A percentile compares a stretch with the other conserved stretches of the same genome.
Evolutionary conservation across 2,329 filamentous ascomycete species (phyloP).

Genomic region (Fusarium beomiforme): DNA sequence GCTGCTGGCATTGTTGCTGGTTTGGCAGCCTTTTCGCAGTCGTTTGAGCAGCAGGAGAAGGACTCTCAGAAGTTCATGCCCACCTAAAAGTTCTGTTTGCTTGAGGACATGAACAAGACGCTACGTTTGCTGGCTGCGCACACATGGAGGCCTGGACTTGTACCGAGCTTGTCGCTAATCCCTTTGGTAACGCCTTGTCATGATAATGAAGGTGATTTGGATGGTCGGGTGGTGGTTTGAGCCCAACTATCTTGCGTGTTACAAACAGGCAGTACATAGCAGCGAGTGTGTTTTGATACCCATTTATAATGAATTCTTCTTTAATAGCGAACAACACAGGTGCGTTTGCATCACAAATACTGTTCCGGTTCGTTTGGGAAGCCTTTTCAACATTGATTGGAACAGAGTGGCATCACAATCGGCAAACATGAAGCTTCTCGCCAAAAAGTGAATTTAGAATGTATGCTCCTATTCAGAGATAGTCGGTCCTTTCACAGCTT

Average conservation of each 20-base stretch:
- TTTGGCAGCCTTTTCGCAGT: conserved; percentile 79
- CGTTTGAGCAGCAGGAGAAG: conserved; percentile 72
- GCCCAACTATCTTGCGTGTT: conserved; percentile 7
- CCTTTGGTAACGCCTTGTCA: conserved; percentile 10
- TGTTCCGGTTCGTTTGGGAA: background rate
- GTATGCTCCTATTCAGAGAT: background rate
- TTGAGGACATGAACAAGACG: too few species aligned
- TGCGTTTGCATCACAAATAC: background rate
- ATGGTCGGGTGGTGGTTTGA: background rate
- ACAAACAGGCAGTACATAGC: background rate
- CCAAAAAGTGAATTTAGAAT: background rate
- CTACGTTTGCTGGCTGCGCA: background rate
- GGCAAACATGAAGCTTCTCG: background rate
- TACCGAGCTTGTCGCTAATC: background rate
- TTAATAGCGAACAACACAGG: background rate
- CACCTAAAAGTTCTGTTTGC: conserved; percentile 43
- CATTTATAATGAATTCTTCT: conserved; percentile 11
- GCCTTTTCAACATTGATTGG: background rate
- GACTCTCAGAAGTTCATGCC: conserved; percentile 75
- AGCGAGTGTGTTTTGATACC: conserved; percentile 35
- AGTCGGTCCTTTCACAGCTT: conserved; percentile 18
- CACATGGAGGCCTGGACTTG: background rate
- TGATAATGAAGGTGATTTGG: conserved; percentile 27
- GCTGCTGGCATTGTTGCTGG: conserved; percentile 77
- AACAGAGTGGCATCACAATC: background rate